phyloP scores from a whole-genome alignment of 352 stramenopile species.

The Blastocystis sp. region DNA sequence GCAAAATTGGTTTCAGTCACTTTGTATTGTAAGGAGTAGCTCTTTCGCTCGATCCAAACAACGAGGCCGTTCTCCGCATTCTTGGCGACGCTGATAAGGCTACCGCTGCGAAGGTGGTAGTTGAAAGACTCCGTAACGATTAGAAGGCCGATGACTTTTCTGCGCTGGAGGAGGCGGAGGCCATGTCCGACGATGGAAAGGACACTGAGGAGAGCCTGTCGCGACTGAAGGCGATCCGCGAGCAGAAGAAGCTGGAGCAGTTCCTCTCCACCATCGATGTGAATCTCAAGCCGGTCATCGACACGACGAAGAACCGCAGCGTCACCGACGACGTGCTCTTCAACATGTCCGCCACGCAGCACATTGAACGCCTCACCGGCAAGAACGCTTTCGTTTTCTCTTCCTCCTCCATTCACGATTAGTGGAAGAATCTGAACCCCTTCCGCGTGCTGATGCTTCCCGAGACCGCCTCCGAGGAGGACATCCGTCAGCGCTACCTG shows the following conservation, averaged over 20 bases:
- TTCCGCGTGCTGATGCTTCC: constrained; percentile 83
- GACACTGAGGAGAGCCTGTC: background rate
- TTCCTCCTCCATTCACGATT: constrained; percentile 77
- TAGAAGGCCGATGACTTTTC: constrained; percentile 62
- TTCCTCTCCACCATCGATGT: constrained; percentile 52
- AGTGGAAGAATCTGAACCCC: constrained; percentile 85
- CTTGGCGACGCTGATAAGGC: constrained; percentile 26
- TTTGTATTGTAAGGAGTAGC: background rate
- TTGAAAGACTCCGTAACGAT: background rate
- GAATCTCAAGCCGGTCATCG: constrained; percentile 61
- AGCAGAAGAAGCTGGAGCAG: constrained; percentile 72
- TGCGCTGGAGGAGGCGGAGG: constrained; percentile 48
- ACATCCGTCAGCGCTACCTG: constrained; percentile 85
- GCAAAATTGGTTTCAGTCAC: constrained; percentile 52
- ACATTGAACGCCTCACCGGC: constrained; percentile 63
- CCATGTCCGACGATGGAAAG: constrained; percentile 45
- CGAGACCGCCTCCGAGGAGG: constrained; percentile 79
- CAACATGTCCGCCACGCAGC: constrained; percentile 41
- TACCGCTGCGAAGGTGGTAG: constrained; percentile 4
- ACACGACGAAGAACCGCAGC: constrained; percentile 41
- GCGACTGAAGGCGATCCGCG: constrained; percentile 34
- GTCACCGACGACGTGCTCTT: constrained; percentile 55
- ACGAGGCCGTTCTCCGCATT: constrained; percentile 55
- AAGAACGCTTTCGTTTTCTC: constrained; percentile 75
- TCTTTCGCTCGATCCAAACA: constrained; percentile 45